A percentile compares a stretch with the other conserved stretches of the same genome.
Conservation (phyloP, 2,329 filamentous ascomycete species). For the Fusarium avenaceum region DNA sequence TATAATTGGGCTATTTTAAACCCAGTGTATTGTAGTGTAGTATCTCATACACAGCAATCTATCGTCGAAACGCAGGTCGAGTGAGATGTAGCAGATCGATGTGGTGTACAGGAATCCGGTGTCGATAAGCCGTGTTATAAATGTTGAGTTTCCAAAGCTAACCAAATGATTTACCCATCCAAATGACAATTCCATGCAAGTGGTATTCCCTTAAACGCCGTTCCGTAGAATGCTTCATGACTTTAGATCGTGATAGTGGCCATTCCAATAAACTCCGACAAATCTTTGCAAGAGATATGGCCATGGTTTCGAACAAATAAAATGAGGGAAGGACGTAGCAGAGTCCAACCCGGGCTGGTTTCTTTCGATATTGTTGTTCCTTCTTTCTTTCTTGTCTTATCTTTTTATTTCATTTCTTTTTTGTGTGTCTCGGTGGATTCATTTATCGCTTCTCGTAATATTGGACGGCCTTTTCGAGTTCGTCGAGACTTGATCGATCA, state of each 20-base stretch:
- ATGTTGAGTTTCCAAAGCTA: conserved; percentile 4
- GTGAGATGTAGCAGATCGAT: conserved; percentile 1
- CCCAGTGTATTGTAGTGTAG: conserved; percentile 9
- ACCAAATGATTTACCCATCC: conserved; percentile 13
- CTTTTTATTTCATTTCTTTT: neutral
- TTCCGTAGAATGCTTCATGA: conserved; percentile 37
- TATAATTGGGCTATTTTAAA: conserved; percentile 10
- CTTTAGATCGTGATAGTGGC: conserved; percentile 29
- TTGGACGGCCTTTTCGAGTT: conserved; percentile 63
- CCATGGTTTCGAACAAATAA: conserved; percentile 27
- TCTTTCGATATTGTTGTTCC: neutral
- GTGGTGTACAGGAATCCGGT: conserved; percentile 3
- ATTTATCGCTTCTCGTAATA: conserved; percentile 59
- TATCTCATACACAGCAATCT: conserved; percentile 11
- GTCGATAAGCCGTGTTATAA: conserved; percentile 7
- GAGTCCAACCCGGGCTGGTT: conserved; percentile 1
- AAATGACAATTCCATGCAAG: conserved; percentile 24
- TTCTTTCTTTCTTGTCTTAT: neutral
- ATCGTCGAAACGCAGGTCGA: conserved; percentile 15
- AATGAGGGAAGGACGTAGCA: conserved; percentile 7
- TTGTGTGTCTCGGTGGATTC: conserved; percentile 8
- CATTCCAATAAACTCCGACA: conserved; percentile 33
- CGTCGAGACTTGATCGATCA: conserved; percentile 62
- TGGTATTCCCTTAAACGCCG: conserved; percentile 45
- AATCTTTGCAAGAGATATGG: conserved; percentile 20